Conservation (phyloP, 225 moss, liverwort and hornwort species). For the Physcomitrium patens region DNA sequence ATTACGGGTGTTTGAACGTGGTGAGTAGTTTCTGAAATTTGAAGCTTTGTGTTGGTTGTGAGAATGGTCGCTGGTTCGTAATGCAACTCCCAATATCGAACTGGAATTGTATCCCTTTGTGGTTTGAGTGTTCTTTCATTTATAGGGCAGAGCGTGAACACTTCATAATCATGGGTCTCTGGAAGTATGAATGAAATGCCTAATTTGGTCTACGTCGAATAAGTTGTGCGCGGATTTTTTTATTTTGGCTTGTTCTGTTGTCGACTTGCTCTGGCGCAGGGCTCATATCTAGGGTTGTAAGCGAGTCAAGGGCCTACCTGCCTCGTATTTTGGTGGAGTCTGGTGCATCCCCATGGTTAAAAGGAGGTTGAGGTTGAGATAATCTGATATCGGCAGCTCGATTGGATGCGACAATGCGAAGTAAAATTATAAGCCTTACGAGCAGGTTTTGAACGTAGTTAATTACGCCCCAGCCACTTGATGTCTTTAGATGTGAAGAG, state of each 20-base stretch:
- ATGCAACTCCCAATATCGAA: neutral
- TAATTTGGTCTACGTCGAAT: neutral
- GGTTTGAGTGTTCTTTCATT: neutral
- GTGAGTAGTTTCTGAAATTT: no score
- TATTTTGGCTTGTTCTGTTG: neutral
- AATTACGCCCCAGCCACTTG: neutral
- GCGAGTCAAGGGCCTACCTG: neutral
- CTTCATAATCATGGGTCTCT: neutral
- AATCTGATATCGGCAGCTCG: neutral
- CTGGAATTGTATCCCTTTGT: neutral
- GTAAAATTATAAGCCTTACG: neutral
- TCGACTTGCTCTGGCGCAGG: slow-evolving; percentile 21
- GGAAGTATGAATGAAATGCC: neutral
- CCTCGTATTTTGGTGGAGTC: neutral
- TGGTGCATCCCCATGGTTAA: neutral
- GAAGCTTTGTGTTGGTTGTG: no score
- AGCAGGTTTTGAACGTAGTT: neutral
- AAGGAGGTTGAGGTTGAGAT: slow-evolving; percentile 5
- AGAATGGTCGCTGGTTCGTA: neutral
- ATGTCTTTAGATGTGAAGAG: slow-evolving; percentile 12
- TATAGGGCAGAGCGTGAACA: neutral
- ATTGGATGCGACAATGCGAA: neutral
- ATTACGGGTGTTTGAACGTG: no score
- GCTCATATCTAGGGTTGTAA: neutral
- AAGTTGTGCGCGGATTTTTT: neutral